phyloP scores from a whole-genome alignment of 2,329 filamentous ascomycete genomes.

The Paracoccidioides brasiliensis region DNA sequence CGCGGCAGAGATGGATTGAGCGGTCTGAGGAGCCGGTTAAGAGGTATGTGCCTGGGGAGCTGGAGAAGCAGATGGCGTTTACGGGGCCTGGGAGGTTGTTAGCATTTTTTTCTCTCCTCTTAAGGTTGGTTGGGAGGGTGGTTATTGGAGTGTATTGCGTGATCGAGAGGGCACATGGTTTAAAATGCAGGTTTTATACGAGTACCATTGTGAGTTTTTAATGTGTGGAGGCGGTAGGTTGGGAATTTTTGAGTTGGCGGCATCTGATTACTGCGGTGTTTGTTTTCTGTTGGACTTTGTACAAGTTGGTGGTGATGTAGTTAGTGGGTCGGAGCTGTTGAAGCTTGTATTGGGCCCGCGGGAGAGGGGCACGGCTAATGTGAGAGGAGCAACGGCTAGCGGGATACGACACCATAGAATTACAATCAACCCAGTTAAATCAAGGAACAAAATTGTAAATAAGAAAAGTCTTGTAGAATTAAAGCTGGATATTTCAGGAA shows the following conservation, averaged over 20 bases:
- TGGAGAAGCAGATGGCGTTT: conserved; percentile 60
- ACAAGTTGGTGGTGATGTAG: background rate
- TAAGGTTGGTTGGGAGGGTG: background rate
- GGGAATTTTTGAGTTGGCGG: conserved; percentile 22
- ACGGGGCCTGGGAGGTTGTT: conserved; percentile 44
- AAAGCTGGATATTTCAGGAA: conserved; percentile 16
- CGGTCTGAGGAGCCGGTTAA: conserved; percentile 80
- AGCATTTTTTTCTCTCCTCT: background rate
- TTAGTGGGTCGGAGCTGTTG: background rate
- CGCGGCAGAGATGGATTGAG: conserved; percentile 72
- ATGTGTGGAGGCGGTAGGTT: conserved; percentile 27
- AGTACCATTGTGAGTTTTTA: conserved; percentile 34
- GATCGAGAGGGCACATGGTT: background rate
- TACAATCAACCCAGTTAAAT: background rate
- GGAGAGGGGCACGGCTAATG: too few species aligned
- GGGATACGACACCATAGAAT: too few species aligned
- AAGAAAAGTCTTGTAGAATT: conserved; percentile 11
- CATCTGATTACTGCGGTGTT: background rate
- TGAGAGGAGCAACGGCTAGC: too few species aligned
- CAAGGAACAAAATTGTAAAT: background rate
- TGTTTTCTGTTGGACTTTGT: background rate
- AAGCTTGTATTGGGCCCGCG: background rate
- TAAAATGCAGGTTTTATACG: background rate
- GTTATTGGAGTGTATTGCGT: background rate
- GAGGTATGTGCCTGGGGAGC: conserved; percentile 60